phyloP scores from a whole-genome alignment of 2,329 filamentous ascomycete species.

The Colletotrichum sublineola region DNA sequence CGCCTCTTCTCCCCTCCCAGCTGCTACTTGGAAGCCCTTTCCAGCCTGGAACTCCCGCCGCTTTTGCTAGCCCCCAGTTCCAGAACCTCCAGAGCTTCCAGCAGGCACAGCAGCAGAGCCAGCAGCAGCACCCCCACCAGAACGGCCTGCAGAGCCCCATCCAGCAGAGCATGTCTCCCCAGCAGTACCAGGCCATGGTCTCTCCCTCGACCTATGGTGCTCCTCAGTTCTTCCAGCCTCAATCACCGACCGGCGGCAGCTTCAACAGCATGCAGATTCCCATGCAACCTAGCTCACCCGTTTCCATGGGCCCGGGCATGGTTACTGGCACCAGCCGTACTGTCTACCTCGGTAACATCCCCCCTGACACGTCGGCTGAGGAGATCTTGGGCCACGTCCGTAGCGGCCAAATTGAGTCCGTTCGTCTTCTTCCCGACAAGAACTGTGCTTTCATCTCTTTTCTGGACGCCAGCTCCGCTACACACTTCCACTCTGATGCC shows the following conservation, averaged over 20 bases:
- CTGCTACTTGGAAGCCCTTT: slow-evolving; percentile 96
- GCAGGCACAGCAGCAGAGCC: slow-evolving; percentile 66
- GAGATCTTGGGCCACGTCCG: slow-evolving; percentile 96
- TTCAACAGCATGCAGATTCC: slow-evolving; percentile 71
- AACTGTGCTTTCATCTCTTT: slow-evolving; percentile 99
- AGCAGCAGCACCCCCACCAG: slow-evolving; percentile 64
- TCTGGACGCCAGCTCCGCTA: slow-evolving; percentile 95
- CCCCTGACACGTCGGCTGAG: slow-evolving; percentile 96
- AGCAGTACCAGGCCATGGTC: slow-evolving; percentile 86
- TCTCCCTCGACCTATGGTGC: slow-evolving; percentile 87
- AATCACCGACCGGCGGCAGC: slow-evolving; percentile 82
- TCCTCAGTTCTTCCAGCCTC: slow-evolving; percentile 87
- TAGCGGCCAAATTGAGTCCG: slow-evolving; percentile 99
- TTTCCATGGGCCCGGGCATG: slow-evolving; percentile 82
- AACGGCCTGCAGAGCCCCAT: slow-evolving; percentile 80
- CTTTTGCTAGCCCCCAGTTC: slow-evolving; percentile 93
- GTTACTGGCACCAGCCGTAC: slow-evolving; percentile 94
- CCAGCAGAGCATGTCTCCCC: slow-evolving; percentile 83
- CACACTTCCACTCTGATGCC: slow-evolving; percentile 98
- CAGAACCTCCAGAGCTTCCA: slow-evolving; percentile 85
- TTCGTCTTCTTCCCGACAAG: slow-evolving; percentile 96
- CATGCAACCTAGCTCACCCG: slow-evolving; percentile 78
- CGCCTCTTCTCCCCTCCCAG: slow-evolving; percentile 93
- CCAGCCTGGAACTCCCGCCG: slow-evolving; percentile 91
- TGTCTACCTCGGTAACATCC: slow-evolving; percentile 97